Evolutionary conservation across 2,329 filamentous ascomycete genomes (phyloP).

Genomic region (Ceratocystis cacaofunesta): DNA sequence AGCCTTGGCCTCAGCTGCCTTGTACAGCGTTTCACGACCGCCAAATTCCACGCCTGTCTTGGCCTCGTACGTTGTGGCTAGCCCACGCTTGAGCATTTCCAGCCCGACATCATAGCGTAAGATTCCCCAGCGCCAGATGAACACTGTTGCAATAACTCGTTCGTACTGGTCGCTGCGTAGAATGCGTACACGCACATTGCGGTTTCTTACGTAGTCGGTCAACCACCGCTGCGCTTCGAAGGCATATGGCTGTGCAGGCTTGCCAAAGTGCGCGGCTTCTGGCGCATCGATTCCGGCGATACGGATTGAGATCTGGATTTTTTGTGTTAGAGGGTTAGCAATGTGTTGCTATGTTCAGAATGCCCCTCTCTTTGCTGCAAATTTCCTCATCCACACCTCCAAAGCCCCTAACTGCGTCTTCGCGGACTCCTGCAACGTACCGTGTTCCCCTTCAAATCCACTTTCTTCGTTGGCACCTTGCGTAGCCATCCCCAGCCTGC

Average conservation of each 20-base stretch:
- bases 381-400: background rate
- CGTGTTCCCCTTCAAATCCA: conserved; percentile 60
- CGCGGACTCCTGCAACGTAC: conserved; percentile 33
- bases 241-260: conserved; percentile 69
- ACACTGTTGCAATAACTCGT: conserved; percentile 75
- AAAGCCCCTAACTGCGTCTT: background rate
- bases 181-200: conserved; percentile 66
- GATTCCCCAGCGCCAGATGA: conserved; percentile 52
- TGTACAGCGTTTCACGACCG: conserved; percentile 48
- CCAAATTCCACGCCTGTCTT: conserved; percentile 86
- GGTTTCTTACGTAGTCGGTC: conserved; percentile 52
- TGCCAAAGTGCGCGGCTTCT: conserved; percentile 83
- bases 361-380: background rate
- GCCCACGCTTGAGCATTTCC: conserved; percentile 71
- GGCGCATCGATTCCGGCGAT: conserved; percentile 89
- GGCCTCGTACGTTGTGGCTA: conserved; percentile 88
- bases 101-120: conserved; percentile 67
- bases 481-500: conserved; percentile 90
- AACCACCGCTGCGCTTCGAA: conserved; percentile 73
- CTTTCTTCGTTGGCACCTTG: conserved; percentile 52
- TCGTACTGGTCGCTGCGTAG: conserved; percentile 85
- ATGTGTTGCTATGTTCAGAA: background rate
- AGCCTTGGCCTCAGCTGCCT: conserved; percentile 50
- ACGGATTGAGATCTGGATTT: conserved; percentile 61
- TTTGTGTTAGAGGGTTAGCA: background rate